Percentiles rank a stretch among this genome's conserved stretches.
Evolutionary conservation across 257 asterid genomes (phyloP).

Genomic region (Penstemon barbatus): DNA sequence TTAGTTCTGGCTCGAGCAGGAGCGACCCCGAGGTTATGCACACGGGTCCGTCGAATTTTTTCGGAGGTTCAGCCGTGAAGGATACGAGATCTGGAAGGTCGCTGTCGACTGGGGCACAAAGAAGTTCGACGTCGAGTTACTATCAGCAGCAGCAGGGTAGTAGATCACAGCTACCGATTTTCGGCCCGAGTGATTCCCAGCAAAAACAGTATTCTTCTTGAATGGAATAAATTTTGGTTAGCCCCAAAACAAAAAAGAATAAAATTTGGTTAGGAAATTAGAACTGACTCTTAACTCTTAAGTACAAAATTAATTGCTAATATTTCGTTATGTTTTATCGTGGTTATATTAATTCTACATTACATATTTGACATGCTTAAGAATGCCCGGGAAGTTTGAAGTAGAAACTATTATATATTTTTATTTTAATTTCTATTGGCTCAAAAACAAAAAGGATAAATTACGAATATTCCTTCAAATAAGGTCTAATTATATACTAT

Average conservation of each 20-base stretch:
- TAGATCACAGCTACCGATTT: slow-evolving; percentile 49
- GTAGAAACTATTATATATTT: no score
- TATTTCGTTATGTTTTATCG: neutral
- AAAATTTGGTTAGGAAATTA: slow-evolving; percentile 1
- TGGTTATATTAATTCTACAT: no score
- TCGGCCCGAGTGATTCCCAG: slow-evolving; percentile 62
- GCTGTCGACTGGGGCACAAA: slow-evolving; percentile 29
- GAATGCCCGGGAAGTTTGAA: no score
- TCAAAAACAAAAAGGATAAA: no score
- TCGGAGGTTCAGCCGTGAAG: no score
- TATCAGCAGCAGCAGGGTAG: slow-evolving; percentile 58
- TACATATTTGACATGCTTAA: no score
- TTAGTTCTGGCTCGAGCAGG: slow-evolving; percentile 53
- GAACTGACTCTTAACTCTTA: neutral
- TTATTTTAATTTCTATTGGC: no score
- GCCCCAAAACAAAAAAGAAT: neutral
- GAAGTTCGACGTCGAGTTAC: slow-evolving; percentile 40
- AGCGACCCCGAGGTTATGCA: slow-evolving; percentile 72
- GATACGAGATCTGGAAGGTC: slow-evolving; percentile 38
- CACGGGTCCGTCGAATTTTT: slow-evolving; percentile 58
- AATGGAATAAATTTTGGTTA: slow-evolving; percentile 9
- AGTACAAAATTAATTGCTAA: neutral
- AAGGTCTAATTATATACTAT: no score
- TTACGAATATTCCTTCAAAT: no score
- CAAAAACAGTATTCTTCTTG: slow-evolving; percentile 47